Evolutionary conservation across 2,329 filamentous ascomycete genomes (phyloP).

Genomic region (Fusarium nematophilum): DNA sequence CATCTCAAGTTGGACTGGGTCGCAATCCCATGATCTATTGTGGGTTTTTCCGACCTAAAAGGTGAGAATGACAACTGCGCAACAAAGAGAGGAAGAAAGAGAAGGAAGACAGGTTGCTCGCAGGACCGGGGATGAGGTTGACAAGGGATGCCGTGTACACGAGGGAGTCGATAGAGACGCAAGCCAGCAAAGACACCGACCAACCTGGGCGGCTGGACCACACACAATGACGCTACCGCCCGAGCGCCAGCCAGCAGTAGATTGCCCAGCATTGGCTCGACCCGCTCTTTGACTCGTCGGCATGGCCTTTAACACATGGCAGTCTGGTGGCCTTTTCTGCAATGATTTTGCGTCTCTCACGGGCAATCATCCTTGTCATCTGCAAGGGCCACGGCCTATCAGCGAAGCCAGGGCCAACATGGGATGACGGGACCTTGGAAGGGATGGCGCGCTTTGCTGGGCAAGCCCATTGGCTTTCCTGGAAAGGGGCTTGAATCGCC

Average conservation of each 20-base stretch:
- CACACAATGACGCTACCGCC: constrained; percentile 36
- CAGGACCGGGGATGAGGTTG: constrained; percentile 19
- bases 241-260: constrained; percentile 28
- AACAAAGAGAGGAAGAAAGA: constrained; percentile 7
- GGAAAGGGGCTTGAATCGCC: constrained; percentile 32
- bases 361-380: constrained; percentile 39
- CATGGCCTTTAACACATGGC: constrained; percentile 33
- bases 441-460: constrained; percentile 32
- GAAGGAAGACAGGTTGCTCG: constrained; percentile 23
- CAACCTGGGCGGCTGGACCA: constrained; percentile 32
- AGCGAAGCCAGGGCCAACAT: constrained; percentile 35
- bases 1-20: constrained; percentile 48
- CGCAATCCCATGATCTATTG: constrained; percentile 48
- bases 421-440: constrained; percentile 32
- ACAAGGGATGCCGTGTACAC: constrained; percentile 38
- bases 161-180: constrained; percentile 29
- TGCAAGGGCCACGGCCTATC: constrained; percentile 46
- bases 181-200: constrained; percentile 33
- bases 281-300: constrained; percentile 25
- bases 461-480: constrained; percentile 30
- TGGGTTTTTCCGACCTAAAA: constrained; percentile 28
- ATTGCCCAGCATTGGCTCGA: constrained; percentile 34
- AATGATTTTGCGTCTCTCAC: constrained; percentile 27
- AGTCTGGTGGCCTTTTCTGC: constrained; percentile 30
- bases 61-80: constrained; percentile 25